Conservation (phyloP, 345 rosid species). For the rapeseed (Brassica napus) region DNA sequence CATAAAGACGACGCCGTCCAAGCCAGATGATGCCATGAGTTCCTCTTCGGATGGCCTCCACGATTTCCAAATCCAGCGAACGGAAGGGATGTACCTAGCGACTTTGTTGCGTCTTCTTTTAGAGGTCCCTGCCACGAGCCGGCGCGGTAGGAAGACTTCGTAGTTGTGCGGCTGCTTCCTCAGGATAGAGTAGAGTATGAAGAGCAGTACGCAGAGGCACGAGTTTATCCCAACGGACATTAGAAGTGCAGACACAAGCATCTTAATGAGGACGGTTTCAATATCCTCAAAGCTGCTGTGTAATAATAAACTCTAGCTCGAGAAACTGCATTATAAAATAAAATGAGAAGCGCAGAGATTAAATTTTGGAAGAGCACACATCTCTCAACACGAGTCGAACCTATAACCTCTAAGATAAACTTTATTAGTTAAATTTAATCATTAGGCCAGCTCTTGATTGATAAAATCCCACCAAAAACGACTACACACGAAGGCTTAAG, state of each 20-base stretch:
- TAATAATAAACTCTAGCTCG: neutral
- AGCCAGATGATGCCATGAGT: slow-evolving; percentile 61
- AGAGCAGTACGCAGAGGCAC: slow-evolving; percentile 68
- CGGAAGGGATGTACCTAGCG: slow-evolving; percentile 74
- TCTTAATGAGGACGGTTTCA: slow-evolving; percentile 35
- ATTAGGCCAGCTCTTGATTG: no score
- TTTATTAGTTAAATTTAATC: no score
- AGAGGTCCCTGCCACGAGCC: slow-evolving; percentile 63
- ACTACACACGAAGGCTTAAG: no score
- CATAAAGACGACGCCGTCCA: slow-evolving; percentile 84
- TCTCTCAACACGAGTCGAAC: no score
- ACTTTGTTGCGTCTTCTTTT: slow-evolving; percentile 59
- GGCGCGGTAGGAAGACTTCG: slow-evolving; percentile 75
- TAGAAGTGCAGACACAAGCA: slow-evolving; percentile 90
- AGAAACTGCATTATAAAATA: no score
- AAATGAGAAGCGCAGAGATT: no score
- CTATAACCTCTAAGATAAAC: no score
- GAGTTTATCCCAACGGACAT: slow-evolving; percentile 90
- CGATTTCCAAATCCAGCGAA: slow-evolving; percentile 80
- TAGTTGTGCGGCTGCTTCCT: slow-evolving; percentile 74
- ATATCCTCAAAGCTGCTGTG: slow-evolving; percentile 20
- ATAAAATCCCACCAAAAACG: no score
- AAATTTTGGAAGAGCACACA: no score
- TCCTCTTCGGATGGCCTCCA: slow-evolving; percentile 76
- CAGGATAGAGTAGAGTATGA: slow-evolving; percentile 70